These are phyloP conservation scores for Corynascus novoguineensis DNA, from an alignment of 495 filamentous ascomycete genomes.

Conservation along the genomic window DNA sequence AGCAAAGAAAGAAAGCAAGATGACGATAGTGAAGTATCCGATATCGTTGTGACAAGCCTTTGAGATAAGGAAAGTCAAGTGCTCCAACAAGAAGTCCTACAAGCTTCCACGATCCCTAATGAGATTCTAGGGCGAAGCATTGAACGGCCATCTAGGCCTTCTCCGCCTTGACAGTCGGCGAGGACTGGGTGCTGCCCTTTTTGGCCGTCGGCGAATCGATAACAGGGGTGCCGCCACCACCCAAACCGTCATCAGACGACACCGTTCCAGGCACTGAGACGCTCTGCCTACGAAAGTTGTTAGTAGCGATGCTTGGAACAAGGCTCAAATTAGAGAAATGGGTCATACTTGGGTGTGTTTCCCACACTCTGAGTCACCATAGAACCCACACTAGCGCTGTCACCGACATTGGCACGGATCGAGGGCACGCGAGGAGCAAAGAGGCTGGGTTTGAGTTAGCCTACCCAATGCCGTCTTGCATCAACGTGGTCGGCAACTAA, in stretches of 20 bases:
- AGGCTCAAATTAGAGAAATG: background rate
- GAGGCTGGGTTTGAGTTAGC: slow-evolving; percentile 22
- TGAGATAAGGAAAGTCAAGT: slow-evolving; percentile 21
- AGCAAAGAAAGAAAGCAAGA: slow-evolving; percentile 24
- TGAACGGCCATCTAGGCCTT: slow-evolving; percentile 23
- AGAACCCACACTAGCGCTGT: slow-evolving; percentile 16
- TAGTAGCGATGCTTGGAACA: slow-evolving; percentile 23
- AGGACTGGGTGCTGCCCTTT: slow-evolving; percentile 46
- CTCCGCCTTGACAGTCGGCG: slow-evolving; percentile 45
- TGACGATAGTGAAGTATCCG: slow-evolving; percentile 27
- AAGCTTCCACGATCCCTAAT: slow-evolving; percentile 2
- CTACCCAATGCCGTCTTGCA: background rate
- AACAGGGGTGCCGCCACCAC: slow-evolving; percentile 45
- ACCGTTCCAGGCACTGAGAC: slow-evolving; percentile 22
- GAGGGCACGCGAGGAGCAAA: slow-evolving; percentile 25
- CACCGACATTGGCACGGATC: slow-evolving; percentile 16
- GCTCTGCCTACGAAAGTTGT: slow-evolving; percentile 28
- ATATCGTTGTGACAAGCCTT: slow-evolving; percentile 21
- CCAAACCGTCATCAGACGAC: slow-evolving; percentile 40
- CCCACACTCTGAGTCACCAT: slow-evolving; percentile 16
- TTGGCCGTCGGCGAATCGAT: slow-evolving; percentile 46
- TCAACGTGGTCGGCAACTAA: background rate
- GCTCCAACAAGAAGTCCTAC: slow-evolving; percentile 14
- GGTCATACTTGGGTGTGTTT: slow-evolving; percentile 28
- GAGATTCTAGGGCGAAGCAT: slow-evolving; percentile 9